Evolutionary conservation across 2,329 filamentous ascomycete genomes (phyloP), one percentile per base, ranked within the genome.

Genomic region (Colletotrichum tamarilloi): DNA sequence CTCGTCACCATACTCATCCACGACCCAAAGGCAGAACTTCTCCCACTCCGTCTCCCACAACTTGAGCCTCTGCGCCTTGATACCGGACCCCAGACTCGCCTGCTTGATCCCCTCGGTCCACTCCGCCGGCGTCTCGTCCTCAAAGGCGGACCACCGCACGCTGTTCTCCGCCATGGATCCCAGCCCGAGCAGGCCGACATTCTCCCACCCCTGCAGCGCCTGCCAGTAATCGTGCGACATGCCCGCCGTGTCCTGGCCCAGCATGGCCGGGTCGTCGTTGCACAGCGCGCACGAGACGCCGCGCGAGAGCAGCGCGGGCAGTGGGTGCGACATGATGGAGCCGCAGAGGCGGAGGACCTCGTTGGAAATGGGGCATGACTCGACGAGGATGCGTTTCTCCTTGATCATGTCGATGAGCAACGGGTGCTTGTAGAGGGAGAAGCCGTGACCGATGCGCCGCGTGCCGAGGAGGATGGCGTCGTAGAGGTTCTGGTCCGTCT

Each of bases 151-250:
- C 93, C 93, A 97, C 46, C 93, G 88, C 65, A 97, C 90, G 75
- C 93, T 95, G 79, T 97, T 97, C 85, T 97, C 94, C 1, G 94
- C 94, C 78, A 97, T 85, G 68, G 91, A 92, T 0, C 92, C 95
- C 64, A 97, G 83, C 0, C 94, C 94, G 24, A 92, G 93, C 5
- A 97, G 85, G 2, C 94, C 95, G 8, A 97, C 88, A 78, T 95
- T 95, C 75, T 96, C 91, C 89, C 94, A 95, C 0, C 93, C 94
- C 81, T 97, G 94, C 52, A 97, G 84, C 2, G 92, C 92, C 82
- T 95, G 93, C 94, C 94, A 97, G 83, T 95, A 96, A 81, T 97
- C 94, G 81, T 95, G 93, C 4, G 92, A 94, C 86, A 95, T 89
- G n/a, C 93, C 93, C 52, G 90, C 92, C 19, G 87, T 88, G 63